Evolutionary conservation across 139 green algal genomes (phyloP), one percentile per base, ranked within the genome.

Genomic region (Volvox africanus): DNA sequence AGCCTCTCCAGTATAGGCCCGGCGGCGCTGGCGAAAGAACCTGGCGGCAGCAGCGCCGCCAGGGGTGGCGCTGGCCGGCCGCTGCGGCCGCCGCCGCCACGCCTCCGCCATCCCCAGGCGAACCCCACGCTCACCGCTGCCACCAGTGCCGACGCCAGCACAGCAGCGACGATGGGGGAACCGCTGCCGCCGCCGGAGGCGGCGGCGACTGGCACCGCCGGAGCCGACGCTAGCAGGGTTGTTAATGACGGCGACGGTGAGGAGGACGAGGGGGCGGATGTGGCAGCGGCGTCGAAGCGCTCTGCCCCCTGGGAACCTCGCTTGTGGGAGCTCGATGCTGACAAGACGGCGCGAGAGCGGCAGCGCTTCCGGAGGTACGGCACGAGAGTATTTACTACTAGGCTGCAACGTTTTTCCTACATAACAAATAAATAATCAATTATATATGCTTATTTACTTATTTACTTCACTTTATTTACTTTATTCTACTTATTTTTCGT

Each of bases 351-450:
- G 30, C 55, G 80, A 32, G 80, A 92, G 80, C 81, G 78, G 81
- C 89, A 92, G 80, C 88, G 84, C 26, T 89, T 89, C 69, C 28
- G 85, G 44, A 82, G 85, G 85, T 86, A 26, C 18, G 79, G 35
- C 26, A 33, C 68, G 68, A 26, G 18, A 19, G 62, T 19, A 19
- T 69, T n/a, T n/a, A n/a, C n/a, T n/a, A n/a, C n/a, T n/a, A n/a
- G n/a, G n/a, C n/a, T n/a, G n/a, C n/a, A n/a, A n/a, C n/a, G n/a
- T n/a, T n/a, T n/a, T n/a, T n/a, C n/a, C n/a, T n/a, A n/a, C n/a
- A n/a, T n/a, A n/a, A n/a, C n/a, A n/a, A n/a, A n/a, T n/a, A n/a
- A n/a, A n/a, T n/a, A n/a, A n/a, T n/a, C n/a, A n/a, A n/a, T n/a
- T n/a, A n/a, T n/a, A n/a, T n/a, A n/a, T n/a, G n/a, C n/a, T n/a